These are phyloP conservation scores for Clonostachys sp. DNA, from an alignment of 2,329 filamentous ascomycete genomes.

Conservation along the genomic window DNA sequence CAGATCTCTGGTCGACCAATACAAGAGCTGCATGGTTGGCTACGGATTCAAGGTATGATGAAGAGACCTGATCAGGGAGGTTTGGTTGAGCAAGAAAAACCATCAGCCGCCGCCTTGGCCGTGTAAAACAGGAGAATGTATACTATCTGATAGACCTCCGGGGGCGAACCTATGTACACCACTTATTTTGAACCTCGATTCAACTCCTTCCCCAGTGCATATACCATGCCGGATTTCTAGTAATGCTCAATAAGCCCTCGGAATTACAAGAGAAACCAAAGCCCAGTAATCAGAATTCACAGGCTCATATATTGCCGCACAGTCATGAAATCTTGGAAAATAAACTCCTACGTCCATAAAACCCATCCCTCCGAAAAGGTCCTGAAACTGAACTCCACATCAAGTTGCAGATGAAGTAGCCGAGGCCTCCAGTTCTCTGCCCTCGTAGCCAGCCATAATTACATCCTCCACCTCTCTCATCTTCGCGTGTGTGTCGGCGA, in stretches of 20 bases:
- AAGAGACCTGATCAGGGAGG: constrained; percentile 3
- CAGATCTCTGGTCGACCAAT: constrained; percentile 75
- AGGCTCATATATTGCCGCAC: no score
- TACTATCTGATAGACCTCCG: constrained; percentile 1
- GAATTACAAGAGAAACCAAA: no score
- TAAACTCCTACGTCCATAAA: no score
- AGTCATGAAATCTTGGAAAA: no score
- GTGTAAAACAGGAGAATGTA: constrained; percentile 3
- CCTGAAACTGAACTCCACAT: no score
- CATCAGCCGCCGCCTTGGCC: neutral
- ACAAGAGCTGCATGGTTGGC: constrained; percentile 87
- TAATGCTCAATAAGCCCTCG: no score
- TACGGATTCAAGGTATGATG: constrained; percentile 75
- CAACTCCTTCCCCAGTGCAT: neutral
- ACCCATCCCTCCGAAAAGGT: no score
- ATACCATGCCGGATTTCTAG: neutral
- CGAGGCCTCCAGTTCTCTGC: neutral
- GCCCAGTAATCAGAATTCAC: no score
- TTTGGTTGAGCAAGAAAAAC: neutral
- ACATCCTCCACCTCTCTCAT: constrained; percentile 3
- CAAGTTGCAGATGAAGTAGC: no score
- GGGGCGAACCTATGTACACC: neutral
- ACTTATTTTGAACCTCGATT: neutral
- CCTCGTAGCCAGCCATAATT: constrained; percentile 2
- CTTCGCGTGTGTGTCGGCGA: neutral